phyloP scores from a whole-genome alignment of 352 stramenopile species.

The Lagenidium giganteum region DNA sequence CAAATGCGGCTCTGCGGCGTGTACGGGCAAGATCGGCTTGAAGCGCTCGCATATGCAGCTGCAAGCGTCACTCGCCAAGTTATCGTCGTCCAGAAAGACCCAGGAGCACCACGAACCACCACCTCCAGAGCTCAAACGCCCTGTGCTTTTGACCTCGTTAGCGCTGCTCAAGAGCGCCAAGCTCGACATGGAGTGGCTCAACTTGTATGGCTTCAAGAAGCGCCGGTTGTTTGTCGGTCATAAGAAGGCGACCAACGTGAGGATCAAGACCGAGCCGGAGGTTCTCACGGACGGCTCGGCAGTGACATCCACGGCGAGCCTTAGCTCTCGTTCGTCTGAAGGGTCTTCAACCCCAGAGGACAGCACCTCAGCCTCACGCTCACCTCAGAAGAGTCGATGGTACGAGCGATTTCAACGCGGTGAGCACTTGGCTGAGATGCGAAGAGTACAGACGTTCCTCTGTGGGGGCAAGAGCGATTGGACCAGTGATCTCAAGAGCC shows the following conservation, averaged over 20 bases:
- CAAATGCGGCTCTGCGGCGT: constrained; percentile 68
- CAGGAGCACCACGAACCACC: constrained; percentile 16
- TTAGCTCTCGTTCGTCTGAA: constrained; percentile 26
- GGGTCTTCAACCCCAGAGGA: constrained; percentile 44
- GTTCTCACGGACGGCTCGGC: not conserved
- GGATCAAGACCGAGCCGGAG: constrained; percentile 1
- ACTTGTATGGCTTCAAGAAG: constrained; percentile 54
- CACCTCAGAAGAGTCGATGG: constrained; percentile 28
- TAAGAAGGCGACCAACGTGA: constrained; percentile 3
- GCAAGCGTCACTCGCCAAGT: constrained; percentile 4
- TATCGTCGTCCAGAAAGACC: constrained; percentile 11
- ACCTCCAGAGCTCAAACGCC: constrained; percentile 55
- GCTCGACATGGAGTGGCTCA: constrained; percentile 59
- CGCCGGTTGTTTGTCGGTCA: constrained; percentile 65
- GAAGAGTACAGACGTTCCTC: constrained; percentile 47
- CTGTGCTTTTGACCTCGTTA: constrained; percentile 58
- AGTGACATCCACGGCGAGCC: constrained; percentile 6
- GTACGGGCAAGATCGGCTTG: constrained; percentile 68
- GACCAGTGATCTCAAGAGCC: constrained; percentile 32
- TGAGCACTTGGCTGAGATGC: constrained; percentile 48
- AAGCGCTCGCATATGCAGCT: constrained; percentile 47
- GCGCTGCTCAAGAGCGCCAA: constrained; percentile 74
- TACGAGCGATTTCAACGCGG: constrained; percentile 35
- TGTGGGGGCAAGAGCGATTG: constrained; percentile 62
- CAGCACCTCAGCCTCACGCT: constrained; percentile 18